Evolutionary conservation across 495 filamentous ascomycete genomes (phyloP).

Genomic region (Trichoderma orchidacearum): DNA sequence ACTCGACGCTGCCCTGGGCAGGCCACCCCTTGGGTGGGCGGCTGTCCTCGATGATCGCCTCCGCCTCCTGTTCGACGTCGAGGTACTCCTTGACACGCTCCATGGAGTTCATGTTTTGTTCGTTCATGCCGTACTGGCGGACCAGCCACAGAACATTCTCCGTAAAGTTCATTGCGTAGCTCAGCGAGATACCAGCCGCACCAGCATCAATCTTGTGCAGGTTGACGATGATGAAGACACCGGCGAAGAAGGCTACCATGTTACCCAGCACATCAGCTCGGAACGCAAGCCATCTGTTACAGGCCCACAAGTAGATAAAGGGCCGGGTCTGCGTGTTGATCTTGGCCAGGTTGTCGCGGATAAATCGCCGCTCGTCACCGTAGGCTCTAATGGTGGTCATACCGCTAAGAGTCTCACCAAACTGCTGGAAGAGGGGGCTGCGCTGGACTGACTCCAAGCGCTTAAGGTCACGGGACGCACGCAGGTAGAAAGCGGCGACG

Average conservation of each 20-base stretch:
- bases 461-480: conserved; percentile 86
- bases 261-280: conserved; percentile 86
- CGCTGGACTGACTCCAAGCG: conserved; percentile 86
- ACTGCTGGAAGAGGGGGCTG: conserved; percentile 94
- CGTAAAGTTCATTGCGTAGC: conserved; percentile 96
- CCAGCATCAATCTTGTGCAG: conserved; percentile 83
- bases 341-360: conserved; percentile 77
- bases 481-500: conserved; percentile 78
- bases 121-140: conserved; percentile 84
- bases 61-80: conserved; percentile 89
- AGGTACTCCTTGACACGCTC: conserved; percentile 96
- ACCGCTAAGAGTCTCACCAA: conserved; percentile 89
- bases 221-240: conserved; percentile 75
- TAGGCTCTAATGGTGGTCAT: conserved; percentile 98
- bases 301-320: conserved; percentile 95
- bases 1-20: conserved; percentile 70
- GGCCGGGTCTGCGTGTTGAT: conserved; percentile 89
- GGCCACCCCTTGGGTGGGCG: conserved; percentile 75
- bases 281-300: conserved; percentile 92
- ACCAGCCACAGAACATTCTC: conserved; percentile 97
- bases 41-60: conserved; percentile 61
- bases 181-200: conserved; percentile 86
- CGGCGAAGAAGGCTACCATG: conserved; percentile 86
- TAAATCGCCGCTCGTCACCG: conserved; percentile 84
- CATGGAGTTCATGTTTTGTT: conserved; percentile 99